phyloP scores from a whole-genome alignment of 768 basidiomycete genomes.

The Mrakia gelida region DNA sequence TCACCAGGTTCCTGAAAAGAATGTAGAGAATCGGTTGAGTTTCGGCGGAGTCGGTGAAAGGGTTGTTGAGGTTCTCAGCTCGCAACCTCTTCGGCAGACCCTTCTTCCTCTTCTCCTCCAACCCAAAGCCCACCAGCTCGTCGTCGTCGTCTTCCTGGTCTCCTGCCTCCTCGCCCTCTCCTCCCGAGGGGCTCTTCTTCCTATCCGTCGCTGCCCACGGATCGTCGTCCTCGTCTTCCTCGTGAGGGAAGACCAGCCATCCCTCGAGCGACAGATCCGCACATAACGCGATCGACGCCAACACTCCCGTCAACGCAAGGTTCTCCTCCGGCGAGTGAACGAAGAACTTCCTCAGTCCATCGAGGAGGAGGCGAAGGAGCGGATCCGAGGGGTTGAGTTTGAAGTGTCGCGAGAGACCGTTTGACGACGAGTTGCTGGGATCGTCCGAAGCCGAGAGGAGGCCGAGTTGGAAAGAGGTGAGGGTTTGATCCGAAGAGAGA shows the following conservation, averaged over 20 bases:
- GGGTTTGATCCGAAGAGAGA: conserved; percentile 48
- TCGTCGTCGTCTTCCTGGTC: background rate
- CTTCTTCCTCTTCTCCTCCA: conserved; percentile 58
- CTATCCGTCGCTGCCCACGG: conserved; percentile 1
- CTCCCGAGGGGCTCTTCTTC: conserved; percentile 64
- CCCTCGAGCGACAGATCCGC: conserved; percentile 80
- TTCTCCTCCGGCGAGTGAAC: conserved; percentile 80
- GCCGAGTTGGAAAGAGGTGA: conserved; percentile 34
- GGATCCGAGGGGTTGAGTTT: conserved; percentile 63
- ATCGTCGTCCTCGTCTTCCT: conserved; percentile 8
- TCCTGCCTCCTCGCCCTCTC: conserved; percentile 49
- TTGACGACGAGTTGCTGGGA: conserved; percentile 51
- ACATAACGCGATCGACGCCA: conserved; percentile 76
- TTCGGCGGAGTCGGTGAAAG: conserved; percentile 5
- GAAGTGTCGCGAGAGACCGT: conserved; percentile 5
- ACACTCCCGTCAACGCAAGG: conserved; percentile 75
- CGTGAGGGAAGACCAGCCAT: conserved; percentile 66
- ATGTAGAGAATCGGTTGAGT: conserved; percentile 65
- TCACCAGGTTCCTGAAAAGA: conserved; percentile 72
- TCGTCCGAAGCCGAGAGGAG: conserved; percentile 60
- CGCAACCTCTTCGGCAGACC: background rate
- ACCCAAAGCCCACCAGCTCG: conserved; percentile 53
- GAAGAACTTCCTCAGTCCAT: conserved; percentile 72
- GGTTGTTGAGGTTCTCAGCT: conserved; percentile 12
- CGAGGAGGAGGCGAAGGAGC: conserved; percentile 64